Conservation (phyloP, 2,329 filamentous ascomycete species). For the Aspergillus clavatus region DNA sequence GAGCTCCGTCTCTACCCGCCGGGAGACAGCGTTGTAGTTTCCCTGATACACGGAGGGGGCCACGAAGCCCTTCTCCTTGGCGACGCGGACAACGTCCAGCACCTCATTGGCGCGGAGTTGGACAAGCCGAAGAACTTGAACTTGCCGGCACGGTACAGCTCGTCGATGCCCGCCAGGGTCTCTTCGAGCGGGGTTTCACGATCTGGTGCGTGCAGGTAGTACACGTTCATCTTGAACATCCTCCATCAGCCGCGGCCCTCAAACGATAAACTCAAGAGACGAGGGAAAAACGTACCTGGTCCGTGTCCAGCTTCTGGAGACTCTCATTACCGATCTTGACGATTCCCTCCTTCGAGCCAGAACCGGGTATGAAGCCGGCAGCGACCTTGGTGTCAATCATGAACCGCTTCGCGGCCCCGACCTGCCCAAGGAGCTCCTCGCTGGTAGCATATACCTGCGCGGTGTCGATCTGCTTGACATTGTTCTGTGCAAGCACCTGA, state of each 20-base stretch:
- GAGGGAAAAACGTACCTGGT: not conserved
- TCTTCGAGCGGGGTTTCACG: constrained; percentile 28
- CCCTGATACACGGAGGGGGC: constrained; percentile 46
- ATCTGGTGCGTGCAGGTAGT: constrained; percentile 35
- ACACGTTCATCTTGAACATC: constrained; percentile 26
- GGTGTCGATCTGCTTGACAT: not conserved
- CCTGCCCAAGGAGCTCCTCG: constrained; percentile 40
- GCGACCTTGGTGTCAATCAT: constrained; percentile 45
- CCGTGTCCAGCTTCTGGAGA: not conserved
- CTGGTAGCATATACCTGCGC: constrained; percentile 34
- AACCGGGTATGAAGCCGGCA: constrained; percentile 30
- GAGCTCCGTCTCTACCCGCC: constrained; percentile 37
- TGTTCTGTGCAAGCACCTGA: not conserved
- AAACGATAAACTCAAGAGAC: not conserved
- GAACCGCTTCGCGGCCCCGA: constrained; percentile 39
- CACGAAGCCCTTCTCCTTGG: constrained; percentile 37
- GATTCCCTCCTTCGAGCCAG: constrained; percentile 5
- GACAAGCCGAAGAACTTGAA: constrained; percentile 39
- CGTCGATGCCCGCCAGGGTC: constrained; percentile 29
- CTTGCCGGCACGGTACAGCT: constrained; percentile 29
- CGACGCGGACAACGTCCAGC: constrained; percentile 34
- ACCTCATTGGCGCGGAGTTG: constrained; percentile 41
- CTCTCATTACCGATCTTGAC: not conserved
- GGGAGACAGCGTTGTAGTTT: constrained; percentile 38
- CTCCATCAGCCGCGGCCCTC: not conserved